Percentiles rank a stretch among this genome's conserved stretches.
These are phyloP conservation scores for Oryza meyeriana DNA, from an alignment of 176 grass and related monocot genomes.

Conservation along the genomic window DNA sequence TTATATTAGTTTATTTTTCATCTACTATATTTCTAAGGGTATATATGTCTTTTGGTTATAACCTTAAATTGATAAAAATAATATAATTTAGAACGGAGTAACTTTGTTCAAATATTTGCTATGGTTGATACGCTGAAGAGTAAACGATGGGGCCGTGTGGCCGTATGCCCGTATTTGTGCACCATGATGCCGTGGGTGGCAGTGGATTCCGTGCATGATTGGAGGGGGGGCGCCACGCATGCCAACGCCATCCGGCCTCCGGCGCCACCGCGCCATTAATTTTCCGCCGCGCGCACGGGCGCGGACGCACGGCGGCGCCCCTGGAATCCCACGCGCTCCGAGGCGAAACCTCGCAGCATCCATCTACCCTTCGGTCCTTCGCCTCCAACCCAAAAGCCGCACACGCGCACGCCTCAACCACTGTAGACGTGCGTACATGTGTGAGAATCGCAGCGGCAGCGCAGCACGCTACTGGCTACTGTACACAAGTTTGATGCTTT, in stretches of 20 bases:
- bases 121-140: no score
- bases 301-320: background rate
- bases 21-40: no score
- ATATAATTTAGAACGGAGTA: no score
- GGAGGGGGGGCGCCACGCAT: background rate
- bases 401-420: background rate
- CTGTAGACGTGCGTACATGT: background rate
- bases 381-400: background rate
- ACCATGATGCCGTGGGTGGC: background rate
- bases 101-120: no score
- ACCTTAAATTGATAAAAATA: no score
- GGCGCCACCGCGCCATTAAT: background rate
- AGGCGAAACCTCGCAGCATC: background rate
- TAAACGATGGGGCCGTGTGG: no score
- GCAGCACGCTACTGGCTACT: no score
- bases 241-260: no score
- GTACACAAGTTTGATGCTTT: no score
- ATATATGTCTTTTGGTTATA: no score
- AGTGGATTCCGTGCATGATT: background rate
- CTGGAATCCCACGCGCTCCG: background rate
- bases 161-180: background rate
- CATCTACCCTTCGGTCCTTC: background rate
- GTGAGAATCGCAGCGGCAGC: background rate
- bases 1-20: no score
- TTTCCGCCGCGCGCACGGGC: constrained; percentile 6